Evolutionary conservation across 1,139 yeast genomes (phyloP).

Genomic region (Saccharomyces pastorianus): DNA sequence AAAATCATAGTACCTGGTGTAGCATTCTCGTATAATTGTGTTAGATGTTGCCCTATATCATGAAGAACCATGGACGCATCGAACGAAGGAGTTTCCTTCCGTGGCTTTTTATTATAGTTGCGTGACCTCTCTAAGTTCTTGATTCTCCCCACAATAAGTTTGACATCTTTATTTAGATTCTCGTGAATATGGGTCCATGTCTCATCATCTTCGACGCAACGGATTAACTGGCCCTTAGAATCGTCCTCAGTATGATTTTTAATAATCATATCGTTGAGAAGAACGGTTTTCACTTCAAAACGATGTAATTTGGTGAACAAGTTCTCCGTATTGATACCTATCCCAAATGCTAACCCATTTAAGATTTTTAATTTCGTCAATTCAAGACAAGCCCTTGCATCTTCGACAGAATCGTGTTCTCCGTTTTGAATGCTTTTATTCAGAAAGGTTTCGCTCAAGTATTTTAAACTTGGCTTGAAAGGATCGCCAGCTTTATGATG

Average conservation of each 20-base stretch:
- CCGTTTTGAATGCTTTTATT: slow-evolving; percentile 53
- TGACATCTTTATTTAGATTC: slow-evolving; percentile 33
- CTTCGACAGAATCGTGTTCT: slow-evolving; percentile 87
- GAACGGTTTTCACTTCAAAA: slow-evolving; percentile 35
- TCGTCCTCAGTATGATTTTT: slow-evolving; percentile 9
- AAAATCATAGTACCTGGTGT: slow-evolving; percentile 57
- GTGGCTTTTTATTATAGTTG: slow-evolving; percentile 1
- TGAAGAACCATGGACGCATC: slow-evolving; percentile 16
- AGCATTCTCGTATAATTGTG: slow-evolving; percentile 41
- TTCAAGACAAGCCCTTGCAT: slow-evolving; percentile 73
- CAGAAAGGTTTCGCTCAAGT: slow-evolving; percentile 52
- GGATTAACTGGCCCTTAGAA: slow-evolving; percentile 31
- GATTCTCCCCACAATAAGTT: slow-evolving; percentile 47
- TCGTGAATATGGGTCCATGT: slow-evolving; percentile 38
- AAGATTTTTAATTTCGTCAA: slow-evolving; percentile 59
- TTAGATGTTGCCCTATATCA: slow-evolving; percentile 40
- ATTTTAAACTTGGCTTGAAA: slow-evolving; percentile 65
- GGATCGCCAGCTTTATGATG: slow-evolving; percentile 79
- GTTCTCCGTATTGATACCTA: slow-evolving; percentile 39
- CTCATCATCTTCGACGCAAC: slow-evolving; percentile 53
- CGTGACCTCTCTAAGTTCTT: slow-evolving; percentile 45
- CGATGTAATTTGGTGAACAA: slow-evolving; percentile 33
- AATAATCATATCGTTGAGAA: slow-evolving; percentile 31
- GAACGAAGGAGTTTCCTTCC: slow-evolving; percentile 4
- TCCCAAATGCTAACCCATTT: slow-evolving; percentile 62